Evolutionary conservation across 148 eudicot species (phyloP).

Genomic region (Linanthus parryae): DNA sequence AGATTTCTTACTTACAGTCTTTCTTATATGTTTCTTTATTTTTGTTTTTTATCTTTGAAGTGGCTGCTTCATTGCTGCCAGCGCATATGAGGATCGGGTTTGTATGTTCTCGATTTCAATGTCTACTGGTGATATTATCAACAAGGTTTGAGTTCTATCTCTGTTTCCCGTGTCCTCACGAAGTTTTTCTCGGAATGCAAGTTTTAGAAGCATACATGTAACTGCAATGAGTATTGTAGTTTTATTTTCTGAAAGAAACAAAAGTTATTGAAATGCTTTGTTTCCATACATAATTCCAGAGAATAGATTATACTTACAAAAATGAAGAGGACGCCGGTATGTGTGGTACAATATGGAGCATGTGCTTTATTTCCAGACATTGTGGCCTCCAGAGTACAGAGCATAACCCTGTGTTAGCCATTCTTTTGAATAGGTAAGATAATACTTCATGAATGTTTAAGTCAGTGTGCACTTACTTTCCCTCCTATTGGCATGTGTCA

Average conservation of each 20-base stretch:
- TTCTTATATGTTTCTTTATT: slow-evolving; percentile 9
- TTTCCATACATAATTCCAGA: slow-evolving; percentile 41
- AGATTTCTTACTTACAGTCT: not conserved
- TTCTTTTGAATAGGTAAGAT: slow-evolving; percentile 75
- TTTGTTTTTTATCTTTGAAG: slow-evolving; percentile 37
- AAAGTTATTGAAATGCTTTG: not conserved
- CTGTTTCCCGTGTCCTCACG: not conserved
- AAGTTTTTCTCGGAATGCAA: too few relatives aligned
- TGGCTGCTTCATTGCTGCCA: slow-evolving; percentile 77
- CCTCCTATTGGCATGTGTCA: not conserved
- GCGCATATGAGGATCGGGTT: slow-evolving; percentile 75
- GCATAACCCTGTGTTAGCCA: slow-evolving; percentile 61
- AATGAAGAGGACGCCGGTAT: slow-evolving; percentile 40
- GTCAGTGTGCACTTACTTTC: not conserved
- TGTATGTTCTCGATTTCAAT: slow-evolving; percentile 70
- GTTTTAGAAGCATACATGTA: too few relatives aligned
- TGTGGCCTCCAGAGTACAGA: slow-evolving; percentile 38
- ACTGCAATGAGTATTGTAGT: too few relatives aligned
- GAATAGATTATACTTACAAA: slow-evolving; percentile 60
- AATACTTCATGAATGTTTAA: slow-evolving; percentile 4
- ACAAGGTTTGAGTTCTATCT: slow-evolving; percentile 48
- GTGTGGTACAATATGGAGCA: slow-evolving; percentile 93
- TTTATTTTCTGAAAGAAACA: too few relatives aligned
- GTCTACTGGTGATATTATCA: slow-evolving; percentile 52
- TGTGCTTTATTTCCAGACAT: slow-evolving; percentile 84